Evolutionary conservation across 108 stramenopile species (phyloP), one percentile per base, ranked within the genome.

Genomic region (Aurantiochytrium sp.): DNA sequence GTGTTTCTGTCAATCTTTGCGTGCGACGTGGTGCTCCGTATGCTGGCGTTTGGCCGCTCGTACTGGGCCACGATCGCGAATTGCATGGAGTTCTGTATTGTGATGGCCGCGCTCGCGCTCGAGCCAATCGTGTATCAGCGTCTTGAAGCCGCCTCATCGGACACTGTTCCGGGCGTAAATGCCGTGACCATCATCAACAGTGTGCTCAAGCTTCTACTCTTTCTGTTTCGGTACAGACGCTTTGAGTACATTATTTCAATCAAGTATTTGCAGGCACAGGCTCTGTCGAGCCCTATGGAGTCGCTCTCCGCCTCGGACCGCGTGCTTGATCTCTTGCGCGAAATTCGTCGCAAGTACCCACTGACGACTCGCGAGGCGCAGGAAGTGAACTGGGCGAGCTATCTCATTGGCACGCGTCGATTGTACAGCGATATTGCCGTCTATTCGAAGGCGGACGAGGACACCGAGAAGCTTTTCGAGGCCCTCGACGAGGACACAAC

Each of bases 401-500:
- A 45, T 23, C 51, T 83, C n/a, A 83, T 83, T 4, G 23, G 6
- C 10, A 21, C 76, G 5, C 19, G 76, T 8, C 19, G 51, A 23
- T 45, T 83, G 18, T 83, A 28, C 76, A 83, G 10, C 51, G 51
- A 6, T 0, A 23, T 42, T 8, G 64, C 64, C 42, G 64, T 16
- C 25, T 23, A 28, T 6, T 16, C 64, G 8, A 69, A 28, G 42
- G 76, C 45, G 6, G 49, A 47, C 25, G 49, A 83, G 49, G 49
- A 83, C n/a, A 53, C 76, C 4, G 51, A 47, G 51, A 53, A 53
- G 49, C 76, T 83, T 45, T 83, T 83, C 23, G 76, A 83, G 51
- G 76, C 43, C 12, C 76, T 83, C 51, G 76, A 83, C 28, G 76
- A 83, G 0, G 76, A 83, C n/a, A 83, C 76, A 43, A 83, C 76